Conservation (phyloP, 495 filamentous ascomycete species). For the Bombardia bombarda region DNA sequence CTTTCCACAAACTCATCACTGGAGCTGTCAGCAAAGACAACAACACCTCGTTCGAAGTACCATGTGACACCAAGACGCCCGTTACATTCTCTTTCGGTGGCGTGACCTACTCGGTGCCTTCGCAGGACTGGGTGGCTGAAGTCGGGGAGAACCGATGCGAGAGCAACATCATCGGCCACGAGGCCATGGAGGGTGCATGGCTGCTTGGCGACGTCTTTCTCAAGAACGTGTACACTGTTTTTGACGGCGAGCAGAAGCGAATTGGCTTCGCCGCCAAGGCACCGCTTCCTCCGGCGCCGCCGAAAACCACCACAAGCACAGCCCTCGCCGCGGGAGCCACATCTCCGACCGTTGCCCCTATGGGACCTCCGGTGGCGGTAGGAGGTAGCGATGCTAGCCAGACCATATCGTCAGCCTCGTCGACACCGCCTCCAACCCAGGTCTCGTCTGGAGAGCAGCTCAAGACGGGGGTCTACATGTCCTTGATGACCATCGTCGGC, state of each 20-base stretch:
- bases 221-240: constrained; percentile 86
- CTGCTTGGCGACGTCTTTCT: constrained; percentile 76
- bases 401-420: constrained; percentile 1
- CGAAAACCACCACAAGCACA: background rate
- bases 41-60: constrained; percentile 56
- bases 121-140: constrained; percentile 61
- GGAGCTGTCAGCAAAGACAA: constrained; percentile 39
- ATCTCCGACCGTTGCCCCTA: constrained; percentile 5
- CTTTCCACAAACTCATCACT: constrained; percentile 58
- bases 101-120: constrained; percentile 52
- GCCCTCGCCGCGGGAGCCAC: constrained; percentile 1
- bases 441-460: constrained; percentile 13
- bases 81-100: constrained; percentile 35
- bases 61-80: constrained; percentile 53
- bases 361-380: constrained; percentile 9
- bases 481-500: constrained; percentile 10
- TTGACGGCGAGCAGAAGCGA: constrained; percentile 56
- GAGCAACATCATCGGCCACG: constrained; percentile 55
- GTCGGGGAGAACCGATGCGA: constrained; percentile 44
- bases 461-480: constrained; percentile 6
- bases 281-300: background rate
- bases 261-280: constrained; percentile 40
- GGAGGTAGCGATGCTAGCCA: constrained; percentile 3
- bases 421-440: too few relatives aligned
- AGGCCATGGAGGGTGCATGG: constrained; percentile 46